These are phyloP conservation scores for Polyplosphaeria fusca DNA, from an alignment of 495 filamentous ascomycete species.

Conservation along the genomic window DNA sequence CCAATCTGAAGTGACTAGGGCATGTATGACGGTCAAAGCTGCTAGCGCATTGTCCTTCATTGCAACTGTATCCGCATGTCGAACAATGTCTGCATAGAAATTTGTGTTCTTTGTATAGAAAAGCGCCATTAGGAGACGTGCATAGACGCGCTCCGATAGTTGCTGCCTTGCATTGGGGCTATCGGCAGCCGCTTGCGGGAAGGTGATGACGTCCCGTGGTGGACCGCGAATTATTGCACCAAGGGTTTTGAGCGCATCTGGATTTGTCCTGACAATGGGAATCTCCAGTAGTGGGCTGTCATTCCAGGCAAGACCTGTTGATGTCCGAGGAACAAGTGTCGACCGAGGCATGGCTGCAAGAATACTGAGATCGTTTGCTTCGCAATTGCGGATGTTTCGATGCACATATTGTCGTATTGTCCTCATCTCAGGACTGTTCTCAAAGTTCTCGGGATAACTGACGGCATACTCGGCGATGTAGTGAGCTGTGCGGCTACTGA, in stretches of 20 bases:
- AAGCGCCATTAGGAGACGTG: slow-evolving; percentile 55
- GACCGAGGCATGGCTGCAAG: slow-evolving; percentile 57
- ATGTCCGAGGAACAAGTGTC: slow-evolving; percentile 49
- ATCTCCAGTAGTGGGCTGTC: slow-evolving; percentile 50
- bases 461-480: slow-evolving; percentile 59
- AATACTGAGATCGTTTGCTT: slow-evolving; percentile 52
- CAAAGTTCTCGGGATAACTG: slow-evolving; percentile 54
- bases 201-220: slow-evolving; percentile 33
- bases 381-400: slow-evolving; percentile 17
- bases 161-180: not conserved
- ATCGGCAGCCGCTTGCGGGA: slow-evolving; percentile 26
- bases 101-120: slow-evolving; percentile 51
- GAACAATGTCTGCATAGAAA: slow-evolving; percentile 54
- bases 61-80: slow-evolving; percentile 55
- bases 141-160: slow-evolving; percentile 44
- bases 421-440: slow-evolving; percentile 47
- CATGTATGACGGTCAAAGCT: slow-evolving; percentile 52
- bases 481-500: slow-evolving; percentile 53
- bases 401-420: slow-evolving; percentile 49
- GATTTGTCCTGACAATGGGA: slow-evolving; percentile 50
- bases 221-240: slow-evolving; percentile 55
- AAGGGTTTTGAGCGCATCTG: slow-evolving; percentile 54
- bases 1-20: slow-evolving; percentile 59
- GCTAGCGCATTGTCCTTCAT: slow-evolving; percentile 58
- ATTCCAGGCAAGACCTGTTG: slow-evolving; percentile 32